Evolutionary conservation across 2,329 filamentous ascomycete species (phyloP).

Genomic region (Monilinia laxa): DNA sequence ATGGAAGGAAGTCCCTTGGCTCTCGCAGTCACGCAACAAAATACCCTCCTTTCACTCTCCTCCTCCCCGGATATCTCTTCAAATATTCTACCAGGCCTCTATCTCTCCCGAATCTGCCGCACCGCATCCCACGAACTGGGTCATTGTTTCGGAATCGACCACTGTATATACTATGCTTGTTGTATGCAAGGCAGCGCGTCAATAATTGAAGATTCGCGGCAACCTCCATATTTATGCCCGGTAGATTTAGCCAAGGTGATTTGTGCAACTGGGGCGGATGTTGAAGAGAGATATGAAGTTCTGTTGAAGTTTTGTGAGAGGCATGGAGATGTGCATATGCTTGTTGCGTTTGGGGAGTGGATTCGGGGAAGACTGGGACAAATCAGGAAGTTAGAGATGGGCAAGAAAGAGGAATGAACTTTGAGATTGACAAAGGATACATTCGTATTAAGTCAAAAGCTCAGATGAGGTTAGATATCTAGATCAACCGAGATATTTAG

Average conservation of each 20-base stretch:
- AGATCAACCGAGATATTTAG: no score
- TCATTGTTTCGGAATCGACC: conserved; percentile 65
- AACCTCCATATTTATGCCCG: conserved; percentile 63
- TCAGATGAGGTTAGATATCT: no score
- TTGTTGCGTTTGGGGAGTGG: conserved; percentile 50
- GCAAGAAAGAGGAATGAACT: not conserved
- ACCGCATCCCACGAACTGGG: conserved; percentile 65
- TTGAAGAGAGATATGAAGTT: conserved; percentile 44
- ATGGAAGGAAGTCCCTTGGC: conserved; percentile 36
- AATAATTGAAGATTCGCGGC: conserved; percentile 57
- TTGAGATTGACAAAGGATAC: no score
- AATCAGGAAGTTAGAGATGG: not conserved
- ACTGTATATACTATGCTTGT: conserved; percentile 66
- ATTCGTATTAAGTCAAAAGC: no score
- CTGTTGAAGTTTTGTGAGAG: conserved; percentile 46
- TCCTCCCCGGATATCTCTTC: conserved; percentile 27
- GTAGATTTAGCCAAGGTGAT: conserved; percentile 58
- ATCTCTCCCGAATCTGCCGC: conserved; percentile 57
- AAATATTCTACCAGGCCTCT: conserved; percentile 46
- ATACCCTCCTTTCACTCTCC: conserved; percentile 22
- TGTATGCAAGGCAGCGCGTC: conserved; percentile 61
- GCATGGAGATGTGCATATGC: conserved; percentile 46
- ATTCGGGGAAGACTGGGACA: conserved; percentile 38
- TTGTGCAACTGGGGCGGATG: conserved; percentile 36
- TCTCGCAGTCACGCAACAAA: conserved; percentile 40